Evolutionary conservation across 306 rosid species (phyloP).

Genomic region (Cucumis hystrix): DNA sequence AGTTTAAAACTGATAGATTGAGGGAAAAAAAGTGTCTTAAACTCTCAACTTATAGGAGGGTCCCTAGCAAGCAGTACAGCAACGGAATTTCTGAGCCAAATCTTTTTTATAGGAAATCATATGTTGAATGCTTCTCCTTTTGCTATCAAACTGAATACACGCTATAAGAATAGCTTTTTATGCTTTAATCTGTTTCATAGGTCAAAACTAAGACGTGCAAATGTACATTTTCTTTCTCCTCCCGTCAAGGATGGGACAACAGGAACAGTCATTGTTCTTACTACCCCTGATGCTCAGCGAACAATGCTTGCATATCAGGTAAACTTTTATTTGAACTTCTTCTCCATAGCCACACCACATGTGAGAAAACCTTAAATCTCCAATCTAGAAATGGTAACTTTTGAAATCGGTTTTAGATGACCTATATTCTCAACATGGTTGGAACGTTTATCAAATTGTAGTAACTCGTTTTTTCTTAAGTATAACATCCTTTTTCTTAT

Average conservation of each 20-base stretch:
- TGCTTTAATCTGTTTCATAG: constrained; percentile 17
- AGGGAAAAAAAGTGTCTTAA: background rate
- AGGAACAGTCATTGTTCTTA: constrained; percentile 92
- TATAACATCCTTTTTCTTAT: background rate
- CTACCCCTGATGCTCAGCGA: constrained; percentile 95
- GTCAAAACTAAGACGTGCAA: constrained; percentile 67
- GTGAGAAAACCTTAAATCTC: background rate
- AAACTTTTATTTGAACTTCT: background rate
- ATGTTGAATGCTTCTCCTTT: background rate
- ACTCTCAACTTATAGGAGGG: background rate
- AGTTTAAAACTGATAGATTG: no score
- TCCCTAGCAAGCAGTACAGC: background rate
- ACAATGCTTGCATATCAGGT: constrained; percentile 98
- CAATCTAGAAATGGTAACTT: background rate
- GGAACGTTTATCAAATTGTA: background rate
- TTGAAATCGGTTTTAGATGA: background rate
- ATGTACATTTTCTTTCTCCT: constrained; percentile 69
- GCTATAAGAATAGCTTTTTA: background rate
- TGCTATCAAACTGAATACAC: background rate
- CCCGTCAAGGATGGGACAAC: constrained; percentile 85
- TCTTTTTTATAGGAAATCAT: background rate
- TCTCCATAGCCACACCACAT: background rate
- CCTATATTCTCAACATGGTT: background rate
- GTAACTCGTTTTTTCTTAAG: background rate
- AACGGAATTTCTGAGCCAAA: background rate